Evolutionary conservation across 2,329 filamentous ascomycete species (phyloP).

Genomic region (Penicillium rolfsii): DNA sequence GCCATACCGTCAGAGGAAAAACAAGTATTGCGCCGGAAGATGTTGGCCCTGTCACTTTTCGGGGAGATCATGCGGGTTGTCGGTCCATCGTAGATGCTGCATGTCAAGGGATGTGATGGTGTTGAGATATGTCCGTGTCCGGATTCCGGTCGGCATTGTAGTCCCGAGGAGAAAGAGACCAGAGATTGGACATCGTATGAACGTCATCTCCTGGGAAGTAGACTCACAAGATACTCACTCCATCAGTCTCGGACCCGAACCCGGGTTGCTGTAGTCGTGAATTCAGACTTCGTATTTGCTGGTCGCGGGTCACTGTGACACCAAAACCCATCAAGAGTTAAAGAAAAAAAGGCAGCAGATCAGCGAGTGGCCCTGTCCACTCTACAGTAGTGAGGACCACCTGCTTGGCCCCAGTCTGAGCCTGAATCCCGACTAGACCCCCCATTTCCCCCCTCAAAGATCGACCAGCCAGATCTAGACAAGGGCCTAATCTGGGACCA

Average conservation of each 20-base stretch:
- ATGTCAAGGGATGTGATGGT: not conserved
- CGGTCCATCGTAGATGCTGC: not conserved
- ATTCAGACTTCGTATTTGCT: not conserved
- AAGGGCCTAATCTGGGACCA: slow-evolving; percentile 13
- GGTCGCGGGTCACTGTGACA: not conserved
- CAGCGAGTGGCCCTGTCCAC: not conserved
- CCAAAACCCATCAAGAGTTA: not conserved
- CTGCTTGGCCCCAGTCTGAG: not conserved
- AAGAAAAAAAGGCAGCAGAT: not conserved
- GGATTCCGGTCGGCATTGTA: not conserved
- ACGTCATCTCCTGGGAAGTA: not conserved
- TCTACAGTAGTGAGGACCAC: not conserved
- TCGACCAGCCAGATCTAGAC: slow-evolving; percentile 5
- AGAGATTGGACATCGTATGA: not conserved
- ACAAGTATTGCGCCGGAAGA: not conserved
- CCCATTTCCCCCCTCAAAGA: not conserved
- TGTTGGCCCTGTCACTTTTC: slow-evolving; percentile 1
- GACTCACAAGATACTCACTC: too few relatives aligned
- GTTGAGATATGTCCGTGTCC: not conserved
- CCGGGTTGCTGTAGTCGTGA: too few relatives aligned
- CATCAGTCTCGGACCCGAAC: not conserved
- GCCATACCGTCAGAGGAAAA: not conserved
- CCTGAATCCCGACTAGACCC: not conserved
- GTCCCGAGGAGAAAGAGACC: not conserved
- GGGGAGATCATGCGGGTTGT: not conserved